These are phyloP conservation scores for Pseudogymnoascus destructans DNA, from an alignment of 2,329 filamentous ascomycete genomes.

Conservation along the genomic window DNA sequence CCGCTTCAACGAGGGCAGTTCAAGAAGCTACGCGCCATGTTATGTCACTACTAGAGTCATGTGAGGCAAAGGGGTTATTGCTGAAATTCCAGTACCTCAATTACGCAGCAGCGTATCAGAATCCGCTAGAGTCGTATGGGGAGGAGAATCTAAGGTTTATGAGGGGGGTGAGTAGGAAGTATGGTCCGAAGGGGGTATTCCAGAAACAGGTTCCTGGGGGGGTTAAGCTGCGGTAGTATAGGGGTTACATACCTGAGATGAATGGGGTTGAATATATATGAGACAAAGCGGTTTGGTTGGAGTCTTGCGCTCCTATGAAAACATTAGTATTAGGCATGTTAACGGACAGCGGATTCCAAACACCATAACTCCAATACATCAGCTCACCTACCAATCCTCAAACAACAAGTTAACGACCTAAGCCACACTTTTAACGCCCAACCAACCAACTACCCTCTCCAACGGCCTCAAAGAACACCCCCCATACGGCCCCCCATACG, in stretches of 20 bases:
- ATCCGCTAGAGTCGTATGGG: constrained; percentile 10
- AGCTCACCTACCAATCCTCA: neutral
- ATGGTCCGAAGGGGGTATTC: constrained; percentile 21
- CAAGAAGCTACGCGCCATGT: neutral
- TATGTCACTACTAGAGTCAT: neutral
- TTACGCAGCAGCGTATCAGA: neutral
- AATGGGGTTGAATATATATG: neutral
- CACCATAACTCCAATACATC: neutral
- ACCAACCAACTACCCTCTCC: neutral
- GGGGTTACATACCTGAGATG: neutral
- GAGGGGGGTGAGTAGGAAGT: constrained; percentile 18
- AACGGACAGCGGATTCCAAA: neutral
- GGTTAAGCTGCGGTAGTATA: constrained; percentile 16
- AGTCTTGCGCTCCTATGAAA: neutral
- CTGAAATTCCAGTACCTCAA: constrained; percentile 13
- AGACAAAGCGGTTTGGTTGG: neutral
- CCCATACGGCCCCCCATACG: neutral
- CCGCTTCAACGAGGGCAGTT: neutral
- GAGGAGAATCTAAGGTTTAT: constrained; percentile 11
- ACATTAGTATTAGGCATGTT: neutral
- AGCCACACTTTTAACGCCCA: too few relatives aligned
- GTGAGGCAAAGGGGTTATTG: neutral
- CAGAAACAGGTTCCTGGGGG: constrained; percentile 20
- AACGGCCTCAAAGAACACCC: neutral
- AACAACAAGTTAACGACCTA: neutral